These are phyloP conservation scores for Gaultheria prostrata DNA, from an alignment of 148 eudicot genomes.

Conservation along the genomic window DNA sequence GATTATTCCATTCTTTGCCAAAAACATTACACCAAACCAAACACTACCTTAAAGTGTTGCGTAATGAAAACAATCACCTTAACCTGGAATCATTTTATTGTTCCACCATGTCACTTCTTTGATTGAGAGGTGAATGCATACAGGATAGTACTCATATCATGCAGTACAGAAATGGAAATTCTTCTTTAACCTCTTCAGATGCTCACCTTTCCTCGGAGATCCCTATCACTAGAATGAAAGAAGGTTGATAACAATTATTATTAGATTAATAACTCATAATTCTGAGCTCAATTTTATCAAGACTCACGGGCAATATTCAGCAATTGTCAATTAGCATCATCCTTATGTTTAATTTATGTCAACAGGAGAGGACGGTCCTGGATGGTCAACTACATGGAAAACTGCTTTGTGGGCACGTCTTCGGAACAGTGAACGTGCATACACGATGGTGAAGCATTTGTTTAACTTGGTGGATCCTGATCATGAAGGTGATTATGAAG, in stretches of 20 bases:
- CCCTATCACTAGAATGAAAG: not conserved
- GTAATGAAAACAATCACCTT: not conserved
- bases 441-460: conserved; percentile 74
- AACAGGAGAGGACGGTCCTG: conserved; percentile 76
- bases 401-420: conserved; percentile 77
- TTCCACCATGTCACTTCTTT: not conserved
- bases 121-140: not conserved
- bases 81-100: not conserved
- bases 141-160: not conserved
- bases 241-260: not conserved
- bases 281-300: conserved; percentile 1
- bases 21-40: not conserved
- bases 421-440: conserved; percentile 57
- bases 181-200: not conserved
- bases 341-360: not conserved
- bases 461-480: conserved; percentile 72
- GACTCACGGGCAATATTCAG: not conserved
- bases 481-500: conserved; percentile 53
- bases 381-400: conserved; percentile 93
- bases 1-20: not conserved
- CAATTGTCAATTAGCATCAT: not conserved
- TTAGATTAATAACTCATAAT: not conserved
- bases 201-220: not conserved
- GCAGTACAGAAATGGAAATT: not conserved
- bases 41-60: not conserved